Conservation (phyloP, 345 rosid species). For the Streptanthus diversifolius region DNA sequence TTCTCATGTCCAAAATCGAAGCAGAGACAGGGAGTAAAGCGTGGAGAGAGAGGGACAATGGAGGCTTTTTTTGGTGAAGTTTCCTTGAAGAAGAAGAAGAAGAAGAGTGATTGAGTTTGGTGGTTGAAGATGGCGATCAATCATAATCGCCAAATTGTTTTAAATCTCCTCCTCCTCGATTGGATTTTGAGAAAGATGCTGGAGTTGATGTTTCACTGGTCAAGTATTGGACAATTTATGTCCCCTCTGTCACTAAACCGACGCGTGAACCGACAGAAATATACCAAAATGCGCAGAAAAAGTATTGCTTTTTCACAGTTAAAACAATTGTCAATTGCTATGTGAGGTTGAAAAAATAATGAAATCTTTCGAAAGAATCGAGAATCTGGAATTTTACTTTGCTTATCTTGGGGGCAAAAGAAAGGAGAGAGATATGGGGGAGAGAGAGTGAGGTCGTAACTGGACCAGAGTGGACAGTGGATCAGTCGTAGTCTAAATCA, state of each 20-base stretch:
- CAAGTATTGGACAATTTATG: slow-evolving; percentile 31
- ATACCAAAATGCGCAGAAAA: not conserved
- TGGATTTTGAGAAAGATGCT: slow-evolving; percentile 21
- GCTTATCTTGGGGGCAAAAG: slow-evolving; percentile 10
- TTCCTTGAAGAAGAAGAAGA: slow-evolving; percentile 45
- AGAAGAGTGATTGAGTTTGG: slow-evolving; percentile 39
- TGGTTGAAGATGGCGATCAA: slow-evolving; percentile 48
- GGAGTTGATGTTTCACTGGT: slow-evolving; percentile 32
- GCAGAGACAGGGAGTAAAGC: not conserved
- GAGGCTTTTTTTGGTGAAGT: slow-evolving; percentile 44
- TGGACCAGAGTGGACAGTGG: slow-evolving; percentile 31
- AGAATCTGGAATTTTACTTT: slow-evolving; percentile 20
- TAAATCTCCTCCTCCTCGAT: not conserved
- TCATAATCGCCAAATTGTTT: slow-evolving; percentile 36
- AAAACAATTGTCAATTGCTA: slow-evolving; percentile 24
- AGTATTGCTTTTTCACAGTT: not conserved
- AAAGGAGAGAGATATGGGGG: slow-evolving; percentile 4
- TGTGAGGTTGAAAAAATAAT: not conserved
- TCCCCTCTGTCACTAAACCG: slow-evolving; percentile 21
- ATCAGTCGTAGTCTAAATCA: slow-evolving; percentile 24
- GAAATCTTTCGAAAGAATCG: not conserved
- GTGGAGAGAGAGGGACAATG: slow-evolving; percentile 16
- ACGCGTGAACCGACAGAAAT: slow-evolving; percentile 34
- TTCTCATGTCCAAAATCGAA: slow-evolving; percentile 19
- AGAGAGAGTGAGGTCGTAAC: slow-evolving; percentile 1